Conservation (phyloP, 2,329 filamentous ascomycete species). For the Penicillium sp. region DNA sequence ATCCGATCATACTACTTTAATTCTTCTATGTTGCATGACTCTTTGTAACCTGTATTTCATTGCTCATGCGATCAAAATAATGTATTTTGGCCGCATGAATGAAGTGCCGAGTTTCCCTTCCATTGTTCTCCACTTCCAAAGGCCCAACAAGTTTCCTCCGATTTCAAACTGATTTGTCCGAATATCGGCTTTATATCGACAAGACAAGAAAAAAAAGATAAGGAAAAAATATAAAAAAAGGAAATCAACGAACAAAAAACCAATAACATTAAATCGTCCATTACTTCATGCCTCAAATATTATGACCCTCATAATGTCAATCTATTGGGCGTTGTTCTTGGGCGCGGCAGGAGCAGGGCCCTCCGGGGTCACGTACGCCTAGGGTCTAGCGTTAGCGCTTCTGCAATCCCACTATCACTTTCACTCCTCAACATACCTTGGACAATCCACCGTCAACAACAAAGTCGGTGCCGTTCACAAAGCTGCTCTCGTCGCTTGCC, state of each 20-base stretch:
- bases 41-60: background rate
- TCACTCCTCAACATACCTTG: slow-evolving; percentile 39
- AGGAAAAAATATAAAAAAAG: background rate
- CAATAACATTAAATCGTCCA: background rate
- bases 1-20: background rate
- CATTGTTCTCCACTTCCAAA: background rate
- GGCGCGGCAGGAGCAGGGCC: slow-evolving; percentile 57
- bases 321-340: slow-evolving; percentile 44
- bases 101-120: background rate
- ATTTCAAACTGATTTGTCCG: no score
- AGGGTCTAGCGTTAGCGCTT: slow-evolving; percentile 10
- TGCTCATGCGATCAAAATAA: no score
- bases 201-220: background rate
- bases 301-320: background rate
- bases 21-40: background rate
- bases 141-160: background rate
- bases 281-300: background rate
- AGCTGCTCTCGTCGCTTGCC: slow-evolving; percentile 17
- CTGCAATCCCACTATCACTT: background rate
- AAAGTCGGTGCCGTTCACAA: slow-evolving; percentile 77
- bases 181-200: background rate
- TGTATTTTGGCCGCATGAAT: background rate
- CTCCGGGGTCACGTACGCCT: slow-evolving; percentile 71
- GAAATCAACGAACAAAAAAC: background rate
- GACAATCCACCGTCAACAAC: slow-evolving; percentile 95